phyloP scores from a whole-genome alignment of 129 eudicot genomes.

The Sambucus nigra region DNA sequence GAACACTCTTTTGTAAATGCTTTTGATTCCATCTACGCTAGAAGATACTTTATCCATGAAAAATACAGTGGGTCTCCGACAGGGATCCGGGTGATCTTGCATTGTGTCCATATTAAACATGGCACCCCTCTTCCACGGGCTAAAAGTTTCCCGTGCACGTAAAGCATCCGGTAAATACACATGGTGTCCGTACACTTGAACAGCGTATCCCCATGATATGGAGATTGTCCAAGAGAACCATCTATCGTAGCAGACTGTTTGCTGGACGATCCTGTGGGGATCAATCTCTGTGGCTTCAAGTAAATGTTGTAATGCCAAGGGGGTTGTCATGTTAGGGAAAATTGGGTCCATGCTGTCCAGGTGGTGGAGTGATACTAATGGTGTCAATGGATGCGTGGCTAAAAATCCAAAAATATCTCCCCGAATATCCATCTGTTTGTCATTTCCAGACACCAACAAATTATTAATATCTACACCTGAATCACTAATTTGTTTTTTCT shows the following conservation, averaged over 20 bases:
- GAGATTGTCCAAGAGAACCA: constrained; percentile 93
- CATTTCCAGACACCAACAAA: background rate
- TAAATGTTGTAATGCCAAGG: constrained; percentile 50
- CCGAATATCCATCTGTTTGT: constrained; percentile 61
- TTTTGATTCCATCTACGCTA: constrained; percentile 13
- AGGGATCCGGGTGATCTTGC: constrained; percentile 44
- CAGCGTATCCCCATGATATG: constrained; percentile 80
- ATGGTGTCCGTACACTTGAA: constrained; percentile 42
- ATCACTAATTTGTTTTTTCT: too few relatives aligned
- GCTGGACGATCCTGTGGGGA: constrained; percentile 65
- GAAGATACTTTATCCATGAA: constrained; percentile 32
- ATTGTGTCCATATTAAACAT: constrained; percentile 33
- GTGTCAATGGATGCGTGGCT: constrained; percentile 61
- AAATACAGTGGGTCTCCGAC: constrained; percentile 52
- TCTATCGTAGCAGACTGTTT: constrained; percentile 70
- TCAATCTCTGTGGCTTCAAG: constrained; percentile 42
- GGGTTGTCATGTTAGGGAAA: constrained; percentile 54
- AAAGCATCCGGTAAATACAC: constrained; percentile 48
- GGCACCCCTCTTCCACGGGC: constrained; percentile 40
- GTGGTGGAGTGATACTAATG: constrained; percentile 61
- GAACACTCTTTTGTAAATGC: constrained; percentile 29
- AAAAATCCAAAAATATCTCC: constrained; percentile 61
- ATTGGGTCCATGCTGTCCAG: constrained; percentile 45
- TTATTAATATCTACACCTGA: too few relatives aligned
- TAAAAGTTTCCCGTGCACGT: constrained; percentile 50